These are phyloP conservation scores for Scheffersomyces spartinae DNA, from an alignment of 805 yeast species.

Conservation along the genomic window DNA sequence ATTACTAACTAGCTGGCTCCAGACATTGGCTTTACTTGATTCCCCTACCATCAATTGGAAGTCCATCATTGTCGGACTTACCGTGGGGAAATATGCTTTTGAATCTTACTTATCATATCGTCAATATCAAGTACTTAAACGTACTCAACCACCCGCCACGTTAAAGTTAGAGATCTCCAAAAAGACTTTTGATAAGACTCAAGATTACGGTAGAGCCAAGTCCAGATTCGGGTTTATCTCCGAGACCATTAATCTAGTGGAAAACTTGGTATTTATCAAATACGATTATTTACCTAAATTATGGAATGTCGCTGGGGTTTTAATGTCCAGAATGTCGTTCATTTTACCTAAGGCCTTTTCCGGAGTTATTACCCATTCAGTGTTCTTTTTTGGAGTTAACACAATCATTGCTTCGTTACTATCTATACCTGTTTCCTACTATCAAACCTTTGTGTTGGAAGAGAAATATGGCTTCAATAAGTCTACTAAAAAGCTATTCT, in stretches of 20 bases:
- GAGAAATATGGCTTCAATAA: slow-evolving; percentile 92
- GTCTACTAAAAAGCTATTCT: slow-evolving; percentile 59
- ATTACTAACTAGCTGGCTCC: slow-evolving; percentile 14
- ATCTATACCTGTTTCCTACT: slow-evolving; percentile 60
- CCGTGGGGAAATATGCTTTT: slow-evolving; percentile 64
- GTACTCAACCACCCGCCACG: slow-evolving; percentile 50
- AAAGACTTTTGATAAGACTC: slow-evolving; percentile 67
- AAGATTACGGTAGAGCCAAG: slow-evolving; percentile 71
- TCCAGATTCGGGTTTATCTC: slow-evolving; percentile 53
- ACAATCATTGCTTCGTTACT: slow-evolving; percentile 42
- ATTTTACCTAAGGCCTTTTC: slow-evolving; percentile 27
- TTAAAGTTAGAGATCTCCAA: slow-evolving; percentile 56
- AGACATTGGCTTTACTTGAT: slow-evolving; percentile 47
- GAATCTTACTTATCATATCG: slow-evolving; percentile 66
- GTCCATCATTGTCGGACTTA: slow-evolving; percentile 55
- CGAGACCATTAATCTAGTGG: slow-evolving; percentile 37
- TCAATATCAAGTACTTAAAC: slow-evolving; percentile 57
- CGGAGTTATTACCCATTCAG: slow-evolving; percentile 61
- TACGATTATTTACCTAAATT: slow-evolving; percentile 37
- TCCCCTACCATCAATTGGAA: slow-evolving; percentile 74
- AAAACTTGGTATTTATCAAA: slow-evolving; percentile 47
- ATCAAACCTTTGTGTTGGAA: slow-evolving; percentile 78
- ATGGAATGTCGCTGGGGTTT: slow-evolving; percentile 40
- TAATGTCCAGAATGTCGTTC: slow-evolving; percentile 43
- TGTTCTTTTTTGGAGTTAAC: slow-evolving; percentile 44